Evolutionary conservation across 208 protist genomes (phyloP).

Genomic region (Zelonia costaricensis): DNA sequence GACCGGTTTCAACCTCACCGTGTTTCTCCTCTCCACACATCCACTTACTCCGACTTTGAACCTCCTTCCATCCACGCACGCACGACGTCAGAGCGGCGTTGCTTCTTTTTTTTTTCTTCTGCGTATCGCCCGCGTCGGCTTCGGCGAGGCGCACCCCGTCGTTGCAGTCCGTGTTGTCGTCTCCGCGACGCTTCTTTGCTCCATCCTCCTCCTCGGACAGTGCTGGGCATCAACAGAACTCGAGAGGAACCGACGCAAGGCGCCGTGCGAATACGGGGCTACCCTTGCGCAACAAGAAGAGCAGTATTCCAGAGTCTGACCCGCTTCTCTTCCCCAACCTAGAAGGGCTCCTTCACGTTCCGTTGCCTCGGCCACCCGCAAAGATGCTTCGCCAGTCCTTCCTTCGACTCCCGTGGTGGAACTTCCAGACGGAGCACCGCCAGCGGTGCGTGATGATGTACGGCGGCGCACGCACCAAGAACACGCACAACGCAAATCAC

Average conservation of each 20-base stretch:
- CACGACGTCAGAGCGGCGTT: neutral
- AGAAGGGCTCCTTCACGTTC: too few species aligned
- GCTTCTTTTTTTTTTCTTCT: neutral
- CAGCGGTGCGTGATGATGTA: constrained; percentile 90
- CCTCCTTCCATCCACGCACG: neutral
- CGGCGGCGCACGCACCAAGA: constrained; percentile 82
- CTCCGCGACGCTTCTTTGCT: too few species aligned
- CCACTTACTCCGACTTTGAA: neutral
- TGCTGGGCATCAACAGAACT: too few species aligned
- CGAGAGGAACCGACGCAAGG: too few species aligned
- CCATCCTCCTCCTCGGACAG: too few species aligned
- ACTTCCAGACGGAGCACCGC: constrained; percentile 92
- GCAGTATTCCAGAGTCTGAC: too few species aligned
- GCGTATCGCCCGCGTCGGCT: too few species aligned
- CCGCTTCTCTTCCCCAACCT: neutral
- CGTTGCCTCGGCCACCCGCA: too few species aligned
- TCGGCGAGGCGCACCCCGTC: too few species aligned
- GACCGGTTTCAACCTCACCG: neutral
- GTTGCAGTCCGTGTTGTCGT: too few species aligned
- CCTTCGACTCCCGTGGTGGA: constrained; percentile 87
- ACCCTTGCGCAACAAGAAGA: too few species aligned
- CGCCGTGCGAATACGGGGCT: too few species aligned
- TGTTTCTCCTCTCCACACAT: neutral
- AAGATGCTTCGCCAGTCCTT: constrained; percentile 79
- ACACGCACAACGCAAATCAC: constrained; percentile 90